Conservation (phyloP, 257 asterid genomes). For the Oldenlandia corymbosa region DNA sequence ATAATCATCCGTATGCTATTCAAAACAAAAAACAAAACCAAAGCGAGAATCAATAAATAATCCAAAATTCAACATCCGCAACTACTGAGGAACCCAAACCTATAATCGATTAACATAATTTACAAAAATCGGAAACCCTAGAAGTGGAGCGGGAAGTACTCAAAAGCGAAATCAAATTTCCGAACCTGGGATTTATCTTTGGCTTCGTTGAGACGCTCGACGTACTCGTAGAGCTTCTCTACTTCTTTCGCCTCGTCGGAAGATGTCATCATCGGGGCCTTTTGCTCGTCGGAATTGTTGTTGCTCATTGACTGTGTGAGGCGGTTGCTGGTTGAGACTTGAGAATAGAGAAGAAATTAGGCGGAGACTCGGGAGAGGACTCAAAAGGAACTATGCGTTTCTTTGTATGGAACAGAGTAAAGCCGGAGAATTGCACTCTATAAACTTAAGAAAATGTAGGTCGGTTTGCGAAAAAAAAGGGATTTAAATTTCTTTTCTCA, state of each 20-base stretch:
- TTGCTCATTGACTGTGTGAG: conserved; percentile 38
- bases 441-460: no score
- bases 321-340: no score
- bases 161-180: conserved; percentile 1
- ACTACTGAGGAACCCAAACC: not conserved
- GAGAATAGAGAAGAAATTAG: no score
- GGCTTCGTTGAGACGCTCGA: conserved; percentile 71
- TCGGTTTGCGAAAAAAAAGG: no score
- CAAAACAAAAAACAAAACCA: conserved; percentile 5
- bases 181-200: conserved; percentile 86
- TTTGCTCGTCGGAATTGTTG: not conserved
- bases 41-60: conserved; percentile 4
- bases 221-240: conserved; percentile 84
- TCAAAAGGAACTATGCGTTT: no score
- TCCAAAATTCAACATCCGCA: conserved; percentile 8
- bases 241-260: conserved; percentile 57
- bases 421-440: no score
- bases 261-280: not conserved
- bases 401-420: no score
- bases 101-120: not conserved
- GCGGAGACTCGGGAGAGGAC: no score
- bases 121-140: conserved; percentile 25
- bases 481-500: no score
- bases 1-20: conserved; percentile 64
- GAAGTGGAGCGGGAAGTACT: conserved; percentile 6